Conservation (phyloP, 1,139 yeast species). For the Saccharomyces hybrid region DNA sequence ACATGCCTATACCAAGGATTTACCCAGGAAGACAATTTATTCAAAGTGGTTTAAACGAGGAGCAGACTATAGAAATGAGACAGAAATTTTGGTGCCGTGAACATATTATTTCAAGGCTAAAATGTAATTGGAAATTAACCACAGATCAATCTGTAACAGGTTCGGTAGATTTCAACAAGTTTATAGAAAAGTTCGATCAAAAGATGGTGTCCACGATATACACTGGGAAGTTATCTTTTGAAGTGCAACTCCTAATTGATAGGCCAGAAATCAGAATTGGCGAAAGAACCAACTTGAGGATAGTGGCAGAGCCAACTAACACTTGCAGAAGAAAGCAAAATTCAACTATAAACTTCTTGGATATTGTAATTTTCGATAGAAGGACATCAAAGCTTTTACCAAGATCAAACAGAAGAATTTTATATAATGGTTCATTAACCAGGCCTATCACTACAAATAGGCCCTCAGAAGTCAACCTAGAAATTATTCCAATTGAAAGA, state of each 20-base stretch:
- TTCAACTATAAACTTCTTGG: slow-evolving; percentile 9
- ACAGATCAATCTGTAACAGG: slow-evolving; percentile 16
- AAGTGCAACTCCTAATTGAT: slow-evolving; percentile 13
- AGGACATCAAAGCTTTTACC: slow-evolving; percentile 22
- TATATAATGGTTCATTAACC: slow-evolving; percentile 24
- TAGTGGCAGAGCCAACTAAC: background rate
- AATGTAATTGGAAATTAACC: slow-evolving; percentile 53
- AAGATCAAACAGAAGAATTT: too few relatives aligned
- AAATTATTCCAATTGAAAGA: slow-evolving; percentile 24
- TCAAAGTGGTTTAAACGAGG: slow-evolving; percentile 48
- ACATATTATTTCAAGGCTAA: slow-evolving; percentile 47
- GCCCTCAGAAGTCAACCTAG: slow-evolving; percentile 10
- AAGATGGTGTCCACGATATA: slow-evolving; percentile 20
- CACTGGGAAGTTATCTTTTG: slow-evolving; percentile 16
- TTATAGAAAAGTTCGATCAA: slow-evolving; percentile 22
- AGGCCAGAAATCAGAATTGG: slow-evolving; percentile 13
- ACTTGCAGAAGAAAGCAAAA: background rate
- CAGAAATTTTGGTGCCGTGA: slow-evolving; percentile 79
- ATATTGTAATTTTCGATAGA: slow-evolving; percentile 20
- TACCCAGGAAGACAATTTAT: slow-evolving; percentile 61
- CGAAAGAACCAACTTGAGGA: slow-evolving; percentile 7
- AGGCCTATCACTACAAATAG: slow-evolving; percentile 10
- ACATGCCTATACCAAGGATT: slow-evolving; percentile 63
- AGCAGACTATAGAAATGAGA: slow-evolving; percentile 44
- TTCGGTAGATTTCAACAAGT: slow-evolving; percentile 24